Conservation (phyloP, 495 filamentous ascomycete species). For the Penicillium goetzii region DNA sequence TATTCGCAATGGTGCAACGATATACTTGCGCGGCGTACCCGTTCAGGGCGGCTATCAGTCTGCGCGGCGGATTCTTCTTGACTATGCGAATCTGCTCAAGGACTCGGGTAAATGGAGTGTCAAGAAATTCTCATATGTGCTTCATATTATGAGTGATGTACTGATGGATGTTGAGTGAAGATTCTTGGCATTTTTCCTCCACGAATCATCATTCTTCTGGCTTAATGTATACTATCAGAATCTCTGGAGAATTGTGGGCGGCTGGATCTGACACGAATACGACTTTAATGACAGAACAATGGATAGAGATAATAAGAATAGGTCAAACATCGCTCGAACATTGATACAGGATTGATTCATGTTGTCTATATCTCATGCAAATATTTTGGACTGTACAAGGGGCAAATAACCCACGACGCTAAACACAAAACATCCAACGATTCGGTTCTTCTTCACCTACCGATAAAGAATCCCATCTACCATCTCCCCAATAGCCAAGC, state of each 20-base stretch:
- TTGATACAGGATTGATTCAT: background rate
- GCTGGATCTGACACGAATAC: background rate
- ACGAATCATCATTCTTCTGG: background rate
- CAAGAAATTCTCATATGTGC: slow-evolving; percentile 51
- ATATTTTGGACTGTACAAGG: background rate
- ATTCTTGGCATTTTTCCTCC: background rate
- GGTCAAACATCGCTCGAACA: background rate
- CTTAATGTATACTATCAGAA: slow-evolving; percentile 15
- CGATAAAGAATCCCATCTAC: slow-evolving; percentile 76
- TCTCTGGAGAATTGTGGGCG: background rate
- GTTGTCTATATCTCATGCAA: slow-evolving; percentile 3
- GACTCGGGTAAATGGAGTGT: slow-evolving; percentile 58
- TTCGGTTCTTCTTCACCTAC: slow-evolving; percentile 10
- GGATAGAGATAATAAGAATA: background rate
- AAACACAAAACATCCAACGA: background rate
- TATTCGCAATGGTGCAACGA: slow-evolving; percentile 54
- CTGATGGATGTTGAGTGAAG: slow-evolving; percentile 51
- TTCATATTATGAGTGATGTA: slow-evolving; percentile 60
- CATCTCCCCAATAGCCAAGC: slow-evolving; percentile 84
- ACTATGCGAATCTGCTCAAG: slow-evolving; percentile 54
- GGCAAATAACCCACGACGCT: background rate
- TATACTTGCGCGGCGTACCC: slow-evolving; percentile 52
- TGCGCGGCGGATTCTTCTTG: slow-evolving; percentile 51
- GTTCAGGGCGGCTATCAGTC: slow-evolving; percentile 55
- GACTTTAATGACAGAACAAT: slow-evolving; percentile 5